phyloP scores from a whole-genome alignment of 768 basidiomycete genomes.

The Floccularia luteovirens region DNA sequence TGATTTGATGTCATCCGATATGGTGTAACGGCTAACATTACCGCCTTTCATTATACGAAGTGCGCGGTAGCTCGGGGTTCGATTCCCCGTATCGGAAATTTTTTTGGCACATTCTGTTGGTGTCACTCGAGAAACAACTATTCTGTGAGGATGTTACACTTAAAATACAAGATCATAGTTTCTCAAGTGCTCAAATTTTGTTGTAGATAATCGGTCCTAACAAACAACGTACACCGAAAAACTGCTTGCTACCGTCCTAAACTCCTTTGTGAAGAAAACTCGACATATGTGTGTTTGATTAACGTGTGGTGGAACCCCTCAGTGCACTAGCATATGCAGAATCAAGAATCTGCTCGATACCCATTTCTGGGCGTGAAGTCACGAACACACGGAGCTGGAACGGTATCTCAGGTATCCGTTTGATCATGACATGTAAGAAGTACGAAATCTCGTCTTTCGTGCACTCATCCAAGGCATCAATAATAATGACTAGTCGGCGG shows the following conservation, averaged over 20 bases:
- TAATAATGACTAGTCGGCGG: neutral
- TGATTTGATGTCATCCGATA: too few relatives aligned
- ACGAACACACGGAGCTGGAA: neutral
- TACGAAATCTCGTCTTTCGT: neutral
- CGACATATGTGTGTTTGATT: too few relatives aligned
- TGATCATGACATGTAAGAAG: neutral
- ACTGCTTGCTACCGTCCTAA: neutral
- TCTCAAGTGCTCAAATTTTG: too few relatives aligned
- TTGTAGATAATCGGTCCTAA: too few relatives aligned
- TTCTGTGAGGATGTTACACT: neutral
- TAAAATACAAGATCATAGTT: too few relatives aligned
- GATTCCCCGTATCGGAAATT: constrained; percentile 47
- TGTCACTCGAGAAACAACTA: neutral
- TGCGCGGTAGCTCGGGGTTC: constrained; percentile 52
- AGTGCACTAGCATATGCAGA: too few relatives aligned
- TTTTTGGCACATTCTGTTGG: constrained; percentile 6
- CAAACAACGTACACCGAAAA: neutral
- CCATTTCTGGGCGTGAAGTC: neutral
- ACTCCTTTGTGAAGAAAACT: too few relatives aligned
- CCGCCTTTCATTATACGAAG: constrained; percentile 42
- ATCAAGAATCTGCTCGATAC: neutral
- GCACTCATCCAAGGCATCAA: neutral
- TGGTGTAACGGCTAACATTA: constrained; percentile 66
- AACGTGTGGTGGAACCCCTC: too few relatives aligned
- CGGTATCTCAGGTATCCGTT: neutral